Evolutionary conservation across 305 asterid genomes (phyloP).

Genomic region (Striga hermonthica): DNA sequence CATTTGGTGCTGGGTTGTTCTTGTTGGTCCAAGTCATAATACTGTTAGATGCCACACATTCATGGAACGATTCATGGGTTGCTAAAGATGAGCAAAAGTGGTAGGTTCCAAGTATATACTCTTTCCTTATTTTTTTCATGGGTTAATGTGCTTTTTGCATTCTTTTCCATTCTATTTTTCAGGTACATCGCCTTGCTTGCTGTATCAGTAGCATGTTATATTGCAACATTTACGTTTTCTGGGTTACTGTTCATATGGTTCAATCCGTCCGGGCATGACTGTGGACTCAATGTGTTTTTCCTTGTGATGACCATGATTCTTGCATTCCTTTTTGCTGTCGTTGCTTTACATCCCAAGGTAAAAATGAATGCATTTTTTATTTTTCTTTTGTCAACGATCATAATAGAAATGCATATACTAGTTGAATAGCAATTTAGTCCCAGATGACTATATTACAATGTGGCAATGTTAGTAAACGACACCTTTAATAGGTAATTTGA

Average conservation of each 20-base stretch:
- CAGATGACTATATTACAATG: too few relatives aligned
- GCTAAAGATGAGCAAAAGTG: slow-evolving; percentile 94
- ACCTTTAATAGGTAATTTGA: too few relatives aligned
- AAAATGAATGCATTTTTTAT: slow-evolving; percentile 8
- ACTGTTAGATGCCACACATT: slow-evolving; percentile 78
- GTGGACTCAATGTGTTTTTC: slow-evolving; percentile 91
- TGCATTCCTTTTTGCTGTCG: slow-evolving; percentile 65
- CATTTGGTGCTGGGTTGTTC: slow-evolving; percentile 93
- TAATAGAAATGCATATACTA: not conserved
- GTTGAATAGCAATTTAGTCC: too few relatives aligned
- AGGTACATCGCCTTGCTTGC: slow-evolving; percentile 84
- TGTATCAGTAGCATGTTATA: slow-evolving; percentile 72
- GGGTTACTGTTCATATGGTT: slow-evolving; percentile 92
- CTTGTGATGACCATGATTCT: slow-evolving; percentile 80
- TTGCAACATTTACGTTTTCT: slow-evolving; percentile 59
- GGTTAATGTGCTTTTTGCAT: slow-evolving; percentile 25
- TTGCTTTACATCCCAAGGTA: slow-evolving; percentile 89
- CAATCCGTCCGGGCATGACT: slow-evolving; percentile 90
- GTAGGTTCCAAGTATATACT: slow-evolving; percentile 40
- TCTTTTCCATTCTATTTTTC: slow-evolving; percentile 32
- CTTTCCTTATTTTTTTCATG: slow-evolving; percentile 14
- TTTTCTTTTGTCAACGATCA: not conserved
- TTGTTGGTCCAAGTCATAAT: slow-evolving; percentile 80
- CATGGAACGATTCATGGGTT: slow-evolving; percentile 98
- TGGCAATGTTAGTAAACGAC: too few relatives aligned